Conservation (phyloP, 2,329 filamentous ascomycete species). For the Xylariaceae sp. region DNA sequence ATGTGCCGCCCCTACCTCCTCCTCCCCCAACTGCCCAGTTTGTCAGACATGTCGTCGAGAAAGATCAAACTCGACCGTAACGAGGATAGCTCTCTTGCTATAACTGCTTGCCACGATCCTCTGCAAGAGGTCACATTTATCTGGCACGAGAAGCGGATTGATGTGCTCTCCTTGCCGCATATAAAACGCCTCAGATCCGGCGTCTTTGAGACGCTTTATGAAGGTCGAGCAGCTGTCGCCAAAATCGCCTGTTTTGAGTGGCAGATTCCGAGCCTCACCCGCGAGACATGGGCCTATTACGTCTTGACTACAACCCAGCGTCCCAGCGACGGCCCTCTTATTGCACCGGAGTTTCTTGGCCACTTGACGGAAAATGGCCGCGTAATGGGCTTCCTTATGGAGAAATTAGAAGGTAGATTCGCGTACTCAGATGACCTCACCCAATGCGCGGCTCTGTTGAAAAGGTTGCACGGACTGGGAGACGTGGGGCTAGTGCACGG, state of each 20-base stretch:
- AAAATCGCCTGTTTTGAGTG: constrained; percentile 23
- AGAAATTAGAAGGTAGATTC: constrained; percentile 17
- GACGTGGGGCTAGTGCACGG: constrained; percentile 11
- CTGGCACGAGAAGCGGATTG: constrained; percentile 23
- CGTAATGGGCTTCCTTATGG: constrained; percentile 21
- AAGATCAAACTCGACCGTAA: constrained; percentile 19
- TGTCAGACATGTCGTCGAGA: constrained; percentile 25
- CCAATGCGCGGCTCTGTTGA: constrained; percentile 17
- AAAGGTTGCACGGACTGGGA: constrained; percentile 14
- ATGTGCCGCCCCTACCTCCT: constrained; percentile 30
- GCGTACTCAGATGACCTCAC: constrained; percentile 18
- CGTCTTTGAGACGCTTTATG: constrained; percentile 16
- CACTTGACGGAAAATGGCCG: constrained; percentile 21
- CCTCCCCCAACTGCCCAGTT: constrained; percentile 24
- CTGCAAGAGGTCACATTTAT: constrained; percentile 15
- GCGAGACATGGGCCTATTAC: constrained; percentile 19
- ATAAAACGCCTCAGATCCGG: constrained; percentile 22
- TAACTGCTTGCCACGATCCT: constrained; percentile 15
- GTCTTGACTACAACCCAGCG: constrained; percentile 9
- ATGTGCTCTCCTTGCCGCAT: constrained; percentile 21
- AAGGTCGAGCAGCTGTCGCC: constrained; percentile 16
- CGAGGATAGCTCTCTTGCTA: constrained; percentile 13
- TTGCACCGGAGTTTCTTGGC: constrained; percentile 21
- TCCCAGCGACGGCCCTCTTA: constrained; percentile 11
- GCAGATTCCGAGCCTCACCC: constrained; percentile 19